Evolutionary conservation across 208 protist species (phyloP), one percentile per base, ranked within the genome.

Genomic region (Perkinsela sp.): DNA sequence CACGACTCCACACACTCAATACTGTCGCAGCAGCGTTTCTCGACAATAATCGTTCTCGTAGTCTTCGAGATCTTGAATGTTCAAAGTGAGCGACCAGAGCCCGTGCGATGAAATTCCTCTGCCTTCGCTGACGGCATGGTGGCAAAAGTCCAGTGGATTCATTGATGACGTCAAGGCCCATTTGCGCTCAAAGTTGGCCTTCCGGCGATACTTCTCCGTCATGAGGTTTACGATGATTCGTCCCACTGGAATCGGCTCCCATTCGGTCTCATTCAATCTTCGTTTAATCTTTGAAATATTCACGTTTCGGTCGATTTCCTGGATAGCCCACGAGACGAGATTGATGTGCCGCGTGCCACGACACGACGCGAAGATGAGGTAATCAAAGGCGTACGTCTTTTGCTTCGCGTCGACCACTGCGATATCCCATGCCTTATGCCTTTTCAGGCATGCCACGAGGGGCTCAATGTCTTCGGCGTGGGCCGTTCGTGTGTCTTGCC

Each of bases 161-260:
- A 91, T 91, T 30, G 68, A 74, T 29, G 71, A 74, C 22, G 86
- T 91, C 22, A 91, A 82, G 0, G 82, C 75, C 84, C 86, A 91
- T 76, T 91, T 91, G 15, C 86, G 81, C 78, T 91, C 83, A 65
- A 89, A 76, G 30, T 78, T 74, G 69, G 88, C 74, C 70, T 86
- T 78, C 31, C 85, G 78, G 16, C 86, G 76, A 29, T 80, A 71
- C 65, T 79, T 78, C 74, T 91, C 82, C 69, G 82, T 74, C 83
- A 91, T 88, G 1, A 91, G 76, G 71, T 89, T 91, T 57, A 91
- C 72, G 30, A 91, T 73, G 69, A 89, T 91, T 30, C 86, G 80
- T 40, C 86, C 86, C 65, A 91, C 75, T 1, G 86, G 78, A 2
- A 91, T 82, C 16, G 86, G 82, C 70, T 91, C 86, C 84, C 86